Evolutionary conservation across 2,329 filamentous ascomycete species (phyloP), one percentile per base, ranked within the genome.

Genomic region (Calonectria hongkongensis): DNA sequence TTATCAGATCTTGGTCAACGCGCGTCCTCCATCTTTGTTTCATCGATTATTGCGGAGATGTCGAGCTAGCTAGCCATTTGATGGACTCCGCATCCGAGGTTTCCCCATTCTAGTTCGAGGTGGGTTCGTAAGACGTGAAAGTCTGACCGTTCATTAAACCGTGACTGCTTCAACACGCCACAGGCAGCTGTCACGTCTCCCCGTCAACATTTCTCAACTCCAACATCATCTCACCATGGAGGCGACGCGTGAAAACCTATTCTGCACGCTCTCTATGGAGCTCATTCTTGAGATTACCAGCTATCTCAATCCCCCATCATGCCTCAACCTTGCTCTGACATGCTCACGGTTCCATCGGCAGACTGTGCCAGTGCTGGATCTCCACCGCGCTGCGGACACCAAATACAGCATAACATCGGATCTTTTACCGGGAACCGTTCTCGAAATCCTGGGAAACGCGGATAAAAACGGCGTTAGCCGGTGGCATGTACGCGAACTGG

Each of bases 401-500:
- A 68, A 66, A 9, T 68, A 73, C 63, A 51, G 1, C 12, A 10
- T 76, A 18, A 33, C 30, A 1, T 78, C 76, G 0, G 74, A 77
- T 10, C 47, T 78, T 0, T 48, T 3, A 0, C 70, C 75, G 0
- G 58, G 62, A 2, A 76, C 30, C 0, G 39, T 51, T 0, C 15
- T 66, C 10, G 8, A 70, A 12, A 47, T 78, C 0, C 39, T 77
- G 0, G 39, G 43, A 16, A 9, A 27, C 3, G 43, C 18, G 0
- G 5, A 7, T 0, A 7, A 5, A 2, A 48, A 62, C 3, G 36
- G 8, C 3, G 39, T 78, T 5, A 60, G 68, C 16, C 54, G 47
- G 15, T 76, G 68, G 63, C 69, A 77, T 58, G 74, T 78, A 3
- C 74, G 70, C 1, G 76, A 76, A 4, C 18, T 77, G 9, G 75